Base-by-base conservation (phyloP, 164 flowering plant species). In the Euptelea pleiosperma region DNA sequence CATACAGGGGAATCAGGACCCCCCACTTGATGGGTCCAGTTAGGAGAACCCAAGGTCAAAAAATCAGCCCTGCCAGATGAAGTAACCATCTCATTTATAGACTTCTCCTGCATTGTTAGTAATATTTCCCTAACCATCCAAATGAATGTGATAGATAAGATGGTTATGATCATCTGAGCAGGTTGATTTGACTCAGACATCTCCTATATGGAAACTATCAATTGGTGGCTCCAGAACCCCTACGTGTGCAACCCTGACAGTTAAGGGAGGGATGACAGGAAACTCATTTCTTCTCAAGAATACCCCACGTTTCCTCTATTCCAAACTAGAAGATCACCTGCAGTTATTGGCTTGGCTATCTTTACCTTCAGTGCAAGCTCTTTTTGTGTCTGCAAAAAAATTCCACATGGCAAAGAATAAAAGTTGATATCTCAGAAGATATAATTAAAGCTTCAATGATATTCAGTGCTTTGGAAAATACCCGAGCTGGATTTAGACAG, bases 261-360 rank as follows among this genome's bases (percentile, higher is more conserved):
- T 39, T 24, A 12, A 39, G 31, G 35, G 12, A 41, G 1, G 18
- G 45, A 0, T 1, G 41, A 30, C 35, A 55, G 16, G n/a, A n/a
- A n/a, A n/a, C n/a, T n/a, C n/a, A 56, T 40, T 29, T 42, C n/a
- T 42, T 42, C 37, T 4, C 35, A 5, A 41, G n/a, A n/a, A 0
- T 21, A 43, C 6, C 8, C 15, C 25, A 57, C 28, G 24, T 19
- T 18, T 56, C 28, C 3, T 12, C 25, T 11, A 8, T 19, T 6
- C 19, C 0, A 26, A 14, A 43, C 7, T 22, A 61, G 48, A 58
- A 34, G 34, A 41, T 62, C 70, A 89, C 98, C 95, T 73, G 98
- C 86, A 53, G 89, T 82, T 45, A 70, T 64, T 31, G 97, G 86
- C 76, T 87, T 93, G 43, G 87, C 94, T 58, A 86, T 74, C 75